phyloP scores from a whole-genome alignment of 495 filamentous ascomycete species.

The Xylaria acuta region DNA sequence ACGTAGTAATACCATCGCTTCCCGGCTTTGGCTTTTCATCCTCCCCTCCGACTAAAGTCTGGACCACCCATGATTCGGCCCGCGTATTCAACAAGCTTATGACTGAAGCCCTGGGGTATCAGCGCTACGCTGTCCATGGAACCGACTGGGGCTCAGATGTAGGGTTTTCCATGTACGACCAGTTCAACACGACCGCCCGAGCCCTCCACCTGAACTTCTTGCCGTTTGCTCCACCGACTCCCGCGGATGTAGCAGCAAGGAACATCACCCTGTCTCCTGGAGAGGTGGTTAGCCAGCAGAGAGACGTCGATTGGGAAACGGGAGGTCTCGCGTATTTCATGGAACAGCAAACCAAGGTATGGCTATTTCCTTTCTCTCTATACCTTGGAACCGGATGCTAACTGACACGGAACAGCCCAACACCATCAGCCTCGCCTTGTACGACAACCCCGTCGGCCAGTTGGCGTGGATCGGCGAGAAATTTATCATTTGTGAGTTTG shows the following conservation, averaged over 20 bases:
- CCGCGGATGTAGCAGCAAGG: slow-evolving; percentile 28
- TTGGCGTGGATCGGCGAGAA: slow-evolving; percentile 49
- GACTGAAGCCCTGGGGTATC: slow-evolving; percentile 34
- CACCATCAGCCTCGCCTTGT: slow-evolving; percentile 45
- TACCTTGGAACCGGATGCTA: neutral
- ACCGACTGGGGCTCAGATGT: slow-evolving; percentile 45
- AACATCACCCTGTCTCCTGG: slow-evolving; percentile 26
- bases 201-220: slow-evolving; percentile 27
- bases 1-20: slow-evolving; percentile 7
- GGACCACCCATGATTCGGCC: neutral
- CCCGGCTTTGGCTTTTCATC: slow-evolving; percentile 10
- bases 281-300: slow-evolving; percentile 24
- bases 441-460: slow-evolving; percentile 48
- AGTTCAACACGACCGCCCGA: slow-evolving; percentile 29
- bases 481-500: slow-evolving; percentile 37
- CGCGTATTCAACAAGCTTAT: slow-evolving; percentile 7
- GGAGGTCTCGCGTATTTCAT: neutral
- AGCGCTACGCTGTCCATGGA: slow-evolving; percentile 37
- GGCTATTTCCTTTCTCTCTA: neutral
- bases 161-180: slow-evolving; percentile 33
- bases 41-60: neutral
- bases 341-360: neutral
- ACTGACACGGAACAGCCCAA: slow-evolving; percentile 38
- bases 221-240: slow-evolving; percentile 29
- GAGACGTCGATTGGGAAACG: slow-evolving; percentile 15